These are phyloP conservation scores for Canavalia ensiformis DNA, from an alignment of 306 rosid genomes.

Conservation along the genomic window DNA sequence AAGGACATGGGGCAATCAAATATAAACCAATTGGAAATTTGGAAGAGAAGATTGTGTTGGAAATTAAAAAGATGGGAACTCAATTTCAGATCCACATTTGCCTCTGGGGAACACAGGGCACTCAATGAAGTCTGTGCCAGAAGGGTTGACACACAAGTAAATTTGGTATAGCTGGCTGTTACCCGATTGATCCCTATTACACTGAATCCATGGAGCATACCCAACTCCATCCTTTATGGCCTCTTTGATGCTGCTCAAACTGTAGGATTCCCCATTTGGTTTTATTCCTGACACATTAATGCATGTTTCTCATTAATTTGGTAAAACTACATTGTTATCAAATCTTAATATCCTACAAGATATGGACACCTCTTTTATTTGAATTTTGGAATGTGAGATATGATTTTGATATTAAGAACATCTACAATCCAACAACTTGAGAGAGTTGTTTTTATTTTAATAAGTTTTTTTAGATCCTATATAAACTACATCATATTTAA, in stretches of 20 bases:
- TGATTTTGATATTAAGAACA: too few species aligned
- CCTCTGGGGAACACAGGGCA: slow-evolving; percentile 61
- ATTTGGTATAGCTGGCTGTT: slow-evolving; percentile 64
- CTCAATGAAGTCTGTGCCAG: slow-evolving; percentile 51
- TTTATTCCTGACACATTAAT: slow-evolving; percentile 50
- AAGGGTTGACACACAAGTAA: slow-evolving; percentile 62
- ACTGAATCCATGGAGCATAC: slow-evolving; percentile 53
- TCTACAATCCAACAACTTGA: too few species aligned
- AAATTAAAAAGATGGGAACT: slow-evolving; percentile 64
- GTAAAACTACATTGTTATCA: not conserved
- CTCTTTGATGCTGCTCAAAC: slow-evolving; percentile 51
- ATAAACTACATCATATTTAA: too few species aligned
- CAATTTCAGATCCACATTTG: slow-evolving; percentile 53
- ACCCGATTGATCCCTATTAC: slow-evolving; percentile 59
- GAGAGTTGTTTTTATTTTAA: too few species aligned
- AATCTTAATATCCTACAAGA: too few species aligned
- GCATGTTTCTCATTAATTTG: slow-evolving; percentile 15
- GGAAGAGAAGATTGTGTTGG: too few species aligned
- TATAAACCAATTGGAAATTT: too few species aligned
- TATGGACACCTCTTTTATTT: too few species aligned
- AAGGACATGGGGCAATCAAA: slow-evolving; percentile 2
- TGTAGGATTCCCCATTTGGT: slow-evolving; percentile 60
- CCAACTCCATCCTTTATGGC: slow-evolving; percentile 56
- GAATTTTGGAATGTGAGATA: too few species aligned
- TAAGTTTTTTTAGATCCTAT: too few species aligned